phyloP scores from a whole-genome alignment of 768 basidiomycete species.

The Lepiota venenata region DNA sequence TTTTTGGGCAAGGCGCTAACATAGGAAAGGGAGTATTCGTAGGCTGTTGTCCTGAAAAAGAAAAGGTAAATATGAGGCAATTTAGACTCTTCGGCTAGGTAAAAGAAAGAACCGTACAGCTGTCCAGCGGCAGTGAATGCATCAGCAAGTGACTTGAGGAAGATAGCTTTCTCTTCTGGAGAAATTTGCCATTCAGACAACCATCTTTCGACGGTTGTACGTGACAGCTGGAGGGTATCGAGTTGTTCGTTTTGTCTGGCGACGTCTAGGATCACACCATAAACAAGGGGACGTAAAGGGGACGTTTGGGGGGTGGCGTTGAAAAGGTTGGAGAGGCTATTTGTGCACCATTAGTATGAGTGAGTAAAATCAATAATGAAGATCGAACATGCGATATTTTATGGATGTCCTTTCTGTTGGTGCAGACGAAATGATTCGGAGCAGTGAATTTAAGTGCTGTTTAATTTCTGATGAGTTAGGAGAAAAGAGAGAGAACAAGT shows the following conservation, averaged over 20 bases:
- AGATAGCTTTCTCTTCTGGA: conserved; percentile 56
- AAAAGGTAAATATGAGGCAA: neutral
- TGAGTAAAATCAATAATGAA: conserved; percentile 6
- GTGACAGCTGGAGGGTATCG: conserved; percentile 55
- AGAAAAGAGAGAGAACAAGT: conserved; percentile 61
- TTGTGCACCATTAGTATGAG: conserved; percentile 7
- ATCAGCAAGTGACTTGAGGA: conserved; percentile 62
- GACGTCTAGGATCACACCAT: conserved; percentile 55
- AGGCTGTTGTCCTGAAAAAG: conserved; percentile 48
- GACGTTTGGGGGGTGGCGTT: conserved; percentile 71
- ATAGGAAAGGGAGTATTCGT: conserved; percentile 61
- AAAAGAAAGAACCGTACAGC: conserved; percentile 42
- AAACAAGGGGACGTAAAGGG: conserved; percentile 59
- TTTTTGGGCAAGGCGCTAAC: conserved; percentile 56
- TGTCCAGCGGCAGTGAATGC: conserved; percentile 55
- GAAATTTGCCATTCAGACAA: conserved; percentile 71
- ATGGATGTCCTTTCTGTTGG: conserved; percentile 48
- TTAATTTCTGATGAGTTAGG: conserved; percentile 52
- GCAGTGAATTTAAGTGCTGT: conserved; percentile 44
- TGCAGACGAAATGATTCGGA: conserved; percentile 53
- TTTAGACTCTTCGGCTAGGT: neutral
- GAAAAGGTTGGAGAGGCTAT: conserved; percentile 78
- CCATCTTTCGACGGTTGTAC: conserved; percentile 70
- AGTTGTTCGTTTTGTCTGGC: conserved; percentile 62
- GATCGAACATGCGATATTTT: conserved; percentile 74